Evolutionary conservation across 1,139 yeast species (phyloP).

Genomic region (Lodderomyces jiufengensis): DNA sequence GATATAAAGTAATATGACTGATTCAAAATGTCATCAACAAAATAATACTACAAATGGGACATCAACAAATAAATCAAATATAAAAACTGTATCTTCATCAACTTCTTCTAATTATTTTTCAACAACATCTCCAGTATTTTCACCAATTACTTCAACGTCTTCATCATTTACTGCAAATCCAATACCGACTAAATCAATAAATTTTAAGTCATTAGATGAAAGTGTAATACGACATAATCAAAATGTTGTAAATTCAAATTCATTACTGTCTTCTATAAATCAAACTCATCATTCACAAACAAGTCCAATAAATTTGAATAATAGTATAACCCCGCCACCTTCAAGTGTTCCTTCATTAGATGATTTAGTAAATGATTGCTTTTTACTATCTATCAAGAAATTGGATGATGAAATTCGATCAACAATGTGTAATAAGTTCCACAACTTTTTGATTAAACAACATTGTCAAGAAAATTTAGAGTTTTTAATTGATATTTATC

Average conservation of each 20-base stretch:
- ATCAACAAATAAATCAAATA: too few species aligned
- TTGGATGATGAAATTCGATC: conserved; percentile 14
- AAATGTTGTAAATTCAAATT: not conserved
- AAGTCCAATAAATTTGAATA: not conserved
- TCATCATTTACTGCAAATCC: conserved; percentile 3
- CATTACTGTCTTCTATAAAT: too few species aligned
- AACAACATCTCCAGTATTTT: too few species aligned
- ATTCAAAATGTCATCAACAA: too few species aligned
- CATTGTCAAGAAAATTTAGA: conserved; percentile 47
- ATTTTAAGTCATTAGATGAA: conserved; percentile 6
- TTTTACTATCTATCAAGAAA: conserved; percentile 20
- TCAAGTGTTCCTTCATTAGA: conserved; percentile 19
- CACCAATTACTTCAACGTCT: too few species aligned
- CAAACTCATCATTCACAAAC: not conserved
- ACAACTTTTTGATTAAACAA: conserved; percentile 18
- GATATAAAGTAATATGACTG: too few species aligned
- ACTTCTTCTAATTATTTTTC: too few species aligned
- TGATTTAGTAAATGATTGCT: conserved; percentile 26
- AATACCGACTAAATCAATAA: conserved; percentile 8
- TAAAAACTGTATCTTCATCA: too few species aligned
- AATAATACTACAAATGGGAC: too few species aligned
- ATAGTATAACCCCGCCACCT: not conserved
- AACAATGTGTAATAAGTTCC: conserved; percentile 19
- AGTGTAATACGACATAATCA: not conserved
- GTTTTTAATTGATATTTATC: conserved; percentile 44